Conservation (phyloP, 1,284 basidiomycete species). For the Pholiota adiposa region DNA sequence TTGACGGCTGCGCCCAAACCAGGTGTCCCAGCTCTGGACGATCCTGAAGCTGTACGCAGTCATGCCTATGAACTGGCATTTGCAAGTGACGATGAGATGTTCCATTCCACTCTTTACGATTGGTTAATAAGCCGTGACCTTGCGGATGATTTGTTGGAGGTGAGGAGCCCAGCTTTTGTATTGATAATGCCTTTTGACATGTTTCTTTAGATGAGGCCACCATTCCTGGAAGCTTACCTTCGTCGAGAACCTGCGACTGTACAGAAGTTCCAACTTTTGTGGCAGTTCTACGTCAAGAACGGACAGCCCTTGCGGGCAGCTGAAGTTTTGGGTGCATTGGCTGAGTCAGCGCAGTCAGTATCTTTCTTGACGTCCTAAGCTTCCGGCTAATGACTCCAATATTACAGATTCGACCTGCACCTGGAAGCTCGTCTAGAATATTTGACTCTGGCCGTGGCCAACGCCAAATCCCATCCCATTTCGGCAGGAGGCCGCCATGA, state of each 20-base stretch:
- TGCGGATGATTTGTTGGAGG: conserved; percentile 91
- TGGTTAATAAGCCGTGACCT: conserved; percentile 85
- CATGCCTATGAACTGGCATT: conserved; percentile 87
- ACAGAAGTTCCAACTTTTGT: conserved; percentile 88
- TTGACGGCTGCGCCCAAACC: conserved; percentile 26
- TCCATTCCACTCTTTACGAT: conserved; percentile 94
- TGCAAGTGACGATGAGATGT: conserved; percentile 86
- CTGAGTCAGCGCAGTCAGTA: conserved; percentile 83
- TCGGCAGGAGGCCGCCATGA: conserved; percentile 78
- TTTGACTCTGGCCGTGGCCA: conserved; percentile 91
- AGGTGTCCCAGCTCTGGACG: conserved; percentile 40
- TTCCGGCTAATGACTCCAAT: conserved; percentile 9
- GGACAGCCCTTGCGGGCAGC: conserved; percentile 87
- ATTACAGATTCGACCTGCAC: conserved; percentile 64
- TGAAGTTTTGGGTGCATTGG: conserved; percentile 84
- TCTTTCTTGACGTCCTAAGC: background rate
- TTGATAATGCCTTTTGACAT: background rate
- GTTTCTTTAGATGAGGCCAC: conserved; percentile 69
- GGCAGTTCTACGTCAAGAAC: conserved; percentile 96
- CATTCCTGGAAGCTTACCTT: conserved; percentile 88
- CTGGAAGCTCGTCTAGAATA: conserved; percentile 84
- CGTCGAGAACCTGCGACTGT: conserved; percentile 80
- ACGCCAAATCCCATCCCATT: conserved; percentile 92
- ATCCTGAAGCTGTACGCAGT: conserved; percentile 67
- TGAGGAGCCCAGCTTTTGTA: conserved; percentile 36